phyloP scores from a whole-genome alignment of 495 filamentous ascomycete genomes.

The Aspergillus sparsus region DNA sequence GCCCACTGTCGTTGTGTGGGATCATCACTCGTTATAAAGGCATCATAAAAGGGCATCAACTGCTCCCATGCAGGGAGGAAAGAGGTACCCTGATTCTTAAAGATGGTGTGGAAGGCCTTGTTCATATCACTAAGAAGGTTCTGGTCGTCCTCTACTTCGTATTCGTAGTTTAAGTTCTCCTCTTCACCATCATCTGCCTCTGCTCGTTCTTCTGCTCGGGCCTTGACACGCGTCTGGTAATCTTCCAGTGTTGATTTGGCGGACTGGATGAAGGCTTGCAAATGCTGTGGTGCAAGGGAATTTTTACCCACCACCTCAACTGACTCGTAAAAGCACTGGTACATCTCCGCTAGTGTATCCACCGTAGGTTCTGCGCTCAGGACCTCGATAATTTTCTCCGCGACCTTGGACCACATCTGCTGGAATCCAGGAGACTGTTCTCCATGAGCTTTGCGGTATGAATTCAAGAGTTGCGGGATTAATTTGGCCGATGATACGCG shows the following conservation, averaged over 20 bases:
- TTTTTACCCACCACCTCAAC: constrained; percentile 89
- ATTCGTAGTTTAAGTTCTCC: constrained; percentile 62
- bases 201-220: constrained; percentile 73
- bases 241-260: constrained; percentile 84
- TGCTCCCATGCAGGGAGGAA: constrained; percentile 90
- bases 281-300: constrained; percentile 72
- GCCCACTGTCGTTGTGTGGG: constrained; percentile 97
- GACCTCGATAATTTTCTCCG: constrained; percentile 90
- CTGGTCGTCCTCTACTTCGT: constrained; percentile 97
- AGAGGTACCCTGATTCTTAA: constrained; percentile 84
- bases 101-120: constrained; percentile 99
- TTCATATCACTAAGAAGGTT: constrained; percentile 98
- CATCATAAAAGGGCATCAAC: constrained; percentile 78
- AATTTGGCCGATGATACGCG: constrained; percentile 93
- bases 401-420: constrained; percentile 80
- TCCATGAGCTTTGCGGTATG: constrained; percentile 89
- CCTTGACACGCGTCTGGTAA: constrained; percentile 81
- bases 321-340: constrained; percentile 99
- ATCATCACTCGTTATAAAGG: constrained; percentile 79
- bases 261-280: constrained; percentile 82
- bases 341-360: constrained; percentile 97
- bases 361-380: constrained; percentile 93
- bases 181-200: constrained; percentile 84
- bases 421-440: constrained; percentile 69
- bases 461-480: constrained; percentile 90